phyloP scores from a whole-genome alignment of 2,329 filamentous ascomycete genomes.

The Alternaria solani region DNA sequence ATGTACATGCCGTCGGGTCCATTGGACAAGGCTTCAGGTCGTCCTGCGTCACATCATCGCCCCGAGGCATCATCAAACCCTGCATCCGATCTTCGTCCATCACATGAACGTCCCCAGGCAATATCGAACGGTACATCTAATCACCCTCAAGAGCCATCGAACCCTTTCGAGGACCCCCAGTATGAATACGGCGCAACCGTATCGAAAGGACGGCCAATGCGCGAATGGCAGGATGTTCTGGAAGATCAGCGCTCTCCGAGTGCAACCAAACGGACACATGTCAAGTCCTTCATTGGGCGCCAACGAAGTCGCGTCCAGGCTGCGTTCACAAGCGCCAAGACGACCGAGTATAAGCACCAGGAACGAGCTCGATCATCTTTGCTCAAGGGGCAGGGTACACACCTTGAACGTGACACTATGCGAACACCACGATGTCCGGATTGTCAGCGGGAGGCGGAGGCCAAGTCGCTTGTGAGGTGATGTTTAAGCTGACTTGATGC shows the following conservation, averaged over 20 bases:
- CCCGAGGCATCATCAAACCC: background rate
- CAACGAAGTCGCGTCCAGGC: background rate
- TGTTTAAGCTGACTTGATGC: background rate
- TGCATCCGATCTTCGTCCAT: background rate
- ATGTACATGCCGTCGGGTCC: background rate
- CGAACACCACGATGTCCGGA: background rate
- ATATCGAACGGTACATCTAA: background rate
- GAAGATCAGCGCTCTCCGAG: background rate
- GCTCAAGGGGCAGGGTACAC: background rate
- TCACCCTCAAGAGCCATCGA: background rate
- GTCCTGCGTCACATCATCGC: background rate
- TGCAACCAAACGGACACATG: background rate
- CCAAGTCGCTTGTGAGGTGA: background rate
- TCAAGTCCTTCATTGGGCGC: background rate
- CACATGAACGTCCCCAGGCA: background rate
- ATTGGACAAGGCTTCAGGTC: background rate
- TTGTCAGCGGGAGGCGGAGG: background rate
- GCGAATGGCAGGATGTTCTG: background rate
- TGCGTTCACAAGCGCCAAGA: background rate
- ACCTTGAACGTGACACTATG: background rate
- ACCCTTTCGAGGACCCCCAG: constrained; percentile 4
- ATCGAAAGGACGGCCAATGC: background rate
- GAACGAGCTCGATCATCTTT: background rate
- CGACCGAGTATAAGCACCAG: too few species aligned
- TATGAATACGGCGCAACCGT: background rate